Conservation (phyloP, 495 filamentous ascomycete genomes). For the Aspergillus affinis region DNA sequence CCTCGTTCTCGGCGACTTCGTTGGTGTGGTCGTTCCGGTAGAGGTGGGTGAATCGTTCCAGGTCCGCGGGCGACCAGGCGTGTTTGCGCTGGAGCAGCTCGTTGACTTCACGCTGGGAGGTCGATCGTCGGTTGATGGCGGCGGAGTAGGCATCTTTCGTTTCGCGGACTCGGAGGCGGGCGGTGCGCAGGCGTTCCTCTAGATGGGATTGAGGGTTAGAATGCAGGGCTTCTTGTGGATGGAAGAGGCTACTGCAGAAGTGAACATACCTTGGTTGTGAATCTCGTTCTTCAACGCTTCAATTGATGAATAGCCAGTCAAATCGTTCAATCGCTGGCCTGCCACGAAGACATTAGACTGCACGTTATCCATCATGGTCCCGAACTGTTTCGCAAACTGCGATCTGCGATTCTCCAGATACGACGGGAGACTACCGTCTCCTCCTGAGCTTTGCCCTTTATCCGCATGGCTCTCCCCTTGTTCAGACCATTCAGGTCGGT, state of each 20-base stretch:
- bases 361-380: slow-evolving; percentile 79
- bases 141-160: slow-evolving; percentile 74
- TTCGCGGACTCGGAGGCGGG: slow-evolving; percentile 62
- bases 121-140: slow-evolving; percentile 73
- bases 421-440: slow-evolving; percentile 64
- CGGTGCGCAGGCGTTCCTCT: slow-evolving; percentile 63
- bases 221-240: not conserved
- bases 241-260: not conserved
- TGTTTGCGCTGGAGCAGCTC: slow-evolving; percentile 91
- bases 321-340: slow-evolving; percentile 83
- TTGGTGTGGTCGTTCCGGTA: slow-evolving; percentile 92
- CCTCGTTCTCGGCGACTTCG: slow-evolving; percentile 79
- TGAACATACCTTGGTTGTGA: slow-evolving; percentile 56
- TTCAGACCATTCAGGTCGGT: slow-evolving; percentile 4
- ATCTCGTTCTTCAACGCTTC: slow-evolving; percentile 81
- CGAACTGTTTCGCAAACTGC: slow-evolving; percentile 70
- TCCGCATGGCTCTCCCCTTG: slow-evolving; percentile 10
- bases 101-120: slow-evolving; percentile 94
- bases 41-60: slow-evolving; percentile 91
- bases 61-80: slow-evolving; percentile 80
- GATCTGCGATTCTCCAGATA: slow-evolving; percentile 71
- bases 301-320: slow-evolving; percentile 93
- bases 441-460: not conserved
- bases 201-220: slow-evolving; percentile 8
- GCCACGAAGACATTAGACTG: slow-evolving; percentile 82